These are phyloP conservation scores for Alternaria gansuensis DNA, from an alignment of 2,329 filamentous ascomycete genomes.

Conservation along the genomic window DNA sequence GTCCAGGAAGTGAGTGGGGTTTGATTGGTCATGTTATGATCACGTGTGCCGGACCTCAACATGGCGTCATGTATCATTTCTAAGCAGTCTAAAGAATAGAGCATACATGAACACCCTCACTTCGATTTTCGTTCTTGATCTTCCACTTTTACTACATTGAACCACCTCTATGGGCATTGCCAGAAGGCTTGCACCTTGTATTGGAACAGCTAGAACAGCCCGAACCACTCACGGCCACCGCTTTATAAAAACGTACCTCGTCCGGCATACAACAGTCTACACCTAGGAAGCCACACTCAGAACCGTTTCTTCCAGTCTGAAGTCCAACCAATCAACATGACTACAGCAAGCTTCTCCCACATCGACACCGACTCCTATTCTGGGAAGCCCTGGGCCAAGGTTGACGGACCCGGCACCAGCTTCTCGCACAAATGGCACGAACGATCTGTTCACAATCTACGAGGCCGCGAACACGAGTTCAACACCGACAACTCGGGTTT, in stretches of 20 bases:
- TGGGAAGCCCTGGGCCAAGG: conserved; percentile 70
- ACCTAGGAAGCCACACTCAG: not conserved
- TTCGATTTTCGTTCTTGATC: not conserved
- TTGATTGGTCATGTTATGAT: conserved; percentile 29
- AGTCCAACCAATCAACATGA: conserved; percentile 57
- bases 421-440: conserved; percentile 60
- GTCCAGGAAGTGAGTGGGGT: not conserved
- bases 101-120: conserved; percentile 20
- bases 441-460: conserved; percentile 64
- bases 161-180: not conserved
- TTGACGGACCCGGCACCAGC: conserved; percentile 67
- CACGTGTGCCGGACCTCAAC: conserved; percentile 22
- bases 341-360: conserved; percentile 67
- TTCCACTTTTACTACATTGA: not conserved
- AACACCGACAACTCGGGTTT: conserved; percentile 68
- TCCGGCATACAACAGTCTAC: not conserved
- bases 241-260: not conserved
- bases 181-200: not conserved
- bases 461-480: conserved; percentile 61
- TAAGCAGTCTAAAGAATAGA: conserved; percentile 43
- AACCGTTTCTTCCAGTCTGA: not conserved
- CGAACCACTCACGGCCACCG: not conserved
- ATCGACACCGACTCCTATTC: conserved; percentile 65
- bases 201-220: not conserved
- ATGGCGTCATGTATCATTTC: conserved; percentile 41